Evolutionary conservation across 768 basidiomycete species (phyloP).

Genomic region (Xerocomus brunneocitrinus): DNA sequence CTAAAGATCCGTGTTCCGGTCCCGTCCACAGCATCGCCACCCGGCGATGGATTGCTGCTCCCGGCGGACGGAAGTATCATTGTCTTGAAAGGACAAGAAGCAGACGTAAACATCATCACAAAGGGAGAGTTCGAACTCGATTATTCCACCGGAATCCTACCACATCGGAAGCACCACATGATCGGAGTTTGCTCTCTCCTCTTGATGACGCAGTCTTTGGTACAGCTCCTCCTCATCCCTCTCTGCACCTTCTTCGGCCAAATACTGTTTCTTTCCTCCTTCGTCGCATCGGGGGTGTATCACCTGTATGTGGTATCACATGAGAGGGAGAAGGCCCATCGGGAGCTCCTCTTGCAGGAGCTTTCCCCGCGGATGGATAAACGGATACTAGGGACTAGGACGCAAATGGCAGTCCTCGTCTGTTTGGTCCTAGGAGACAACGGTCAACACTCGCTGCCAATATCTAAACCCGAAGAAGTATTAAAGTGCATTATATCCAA

Average conservation of each 20-base stretch:
- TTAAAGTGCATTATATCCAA: constrained; percentile 24
- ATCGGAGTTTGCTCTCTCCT: constrained; percentile 26
- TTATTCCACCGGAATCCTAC: constrained; percentile 8
- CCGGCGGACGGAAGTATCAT: constrained; percentile 17
- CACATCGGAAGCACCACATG: constrained; percentile 2
- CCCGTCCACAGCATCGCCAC: constrained; percentile 21
- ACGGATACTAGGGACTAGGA: constrained; percentile 18
- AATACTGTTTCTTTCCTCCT: constrained; percentile 25
- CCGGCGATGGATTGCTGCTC: constrained; percentile 30
- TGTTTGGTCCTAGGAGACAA: constrained; percentile 20
- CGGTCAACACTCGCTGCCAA: not conserved
- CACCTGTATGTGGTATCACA: constrained; percentile 29
- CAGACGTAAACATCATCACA: constrained; percentile 26
- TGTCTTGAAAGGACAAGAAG: constrained; percentile 27
- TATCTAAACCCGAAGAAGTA: not conserved
- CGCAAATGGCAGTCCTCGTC: constrained; percentile 27
- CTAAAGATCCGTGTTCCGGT: constrained; percentile 21
- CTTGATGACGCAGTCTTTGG: constrained; percentile 26
- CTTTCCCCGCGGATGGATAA: constrained; percentile 14
- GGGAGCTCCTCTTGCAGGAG: constrained; percentile 12
- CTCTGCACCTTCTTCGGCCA: constrained; percentile 31
- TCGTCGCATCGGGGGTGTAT: constrained; percentile 30
- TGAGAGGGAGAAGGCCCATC: constrained; percentile 25
- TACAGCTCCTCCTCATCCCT: constrained; percentile 30
- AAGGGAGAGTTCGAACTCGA: constrained; percentile 32